Base-by-base conservation (phyloP, 1,284 basidiomycete genomes). In the Rhodotorula sp. region DNA sequence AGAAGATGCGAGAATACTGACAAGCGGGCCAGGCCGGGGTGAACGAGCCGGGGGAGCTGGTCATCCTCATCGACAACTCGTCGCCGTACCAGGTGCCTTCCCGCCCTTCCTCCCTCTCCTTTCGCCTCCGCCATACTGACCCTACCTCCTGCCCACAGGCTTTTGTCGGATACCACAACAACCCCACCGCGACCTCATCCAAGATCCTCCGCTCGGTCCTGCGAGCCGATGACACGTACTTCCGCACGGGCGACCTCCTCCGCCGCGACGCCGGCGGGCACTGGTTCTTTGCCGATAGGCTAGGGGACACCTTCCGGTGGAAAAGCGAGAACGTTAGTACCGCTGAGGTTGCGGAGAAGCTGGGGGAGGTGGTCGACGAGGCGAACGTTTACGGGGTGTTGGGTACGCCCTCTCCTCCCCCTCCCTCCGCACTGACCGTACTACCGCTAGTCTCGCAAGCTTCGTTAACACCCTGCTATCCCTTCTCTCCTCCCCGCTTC, bases 341-440 rank as follows among this genome's bases (percentile, higher is more conserved):
- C 39, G 76, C 79, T n/a, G 78, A 80, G 58, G 80, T 82, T 1
- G 70, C 75, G 8, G 76, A 79, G 50, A 79, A 76, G 10, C 70
- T 82, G 4, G 81, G 80, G 15, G 77, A 78, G 37, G 69, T 81
- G 1, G 76, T 81, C 5, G 72, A 75, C 22, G 81, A 82, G 64
- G 79, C 79, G 9, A 81, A 80, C 64, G 81, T 82, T 15, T 82
- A 82, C 66, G 81, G 81, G 29, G 81, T 81, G 15, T 70, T 80
- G 17, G 72, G 72, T 73, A 12, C 37, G 68, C 29, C 15, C n/a
- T 5, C 1, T 2, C 21, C 2, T 13, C 46, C 27, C 46, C 51
- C 27, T 12, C 34, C 21, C 36, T 17, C 29, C 46, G 19, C 39
- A 7, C 39, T 39, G 9, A 39, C 9, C 39, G 39, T 15, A 9